Conservation (phyloP, 148 eudicot species). For the Fagopyrum homotropicum region DNA sequence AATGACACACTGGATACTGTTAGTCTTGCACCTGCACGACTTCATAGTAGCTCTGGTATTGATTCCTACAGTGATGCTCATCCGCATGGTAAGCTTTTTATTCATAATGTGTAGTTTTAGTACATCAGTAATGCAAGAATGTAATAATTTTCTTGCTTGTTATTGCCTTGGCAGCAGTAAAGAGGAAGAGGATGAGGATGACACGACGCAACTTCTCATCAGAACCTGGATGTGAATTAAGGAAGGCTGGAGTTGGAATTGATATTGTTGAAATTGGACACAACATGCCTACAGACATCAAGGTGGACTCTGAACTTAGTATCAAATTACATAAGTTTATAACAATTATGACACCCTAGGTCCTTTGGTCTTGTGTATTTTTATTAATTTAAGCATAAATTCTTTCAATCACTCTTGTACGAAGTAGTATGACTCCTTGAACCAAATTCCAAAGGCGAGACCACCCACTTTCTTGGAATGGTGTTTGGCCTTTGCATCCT, state of each 20-base stretch:
- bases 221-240: constrained; percentile 31
- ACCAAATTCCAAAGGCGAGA: too few species aligned
- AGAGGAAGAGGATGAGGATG: constrained; percentile 35
- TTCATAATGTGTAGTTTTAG: background rate
- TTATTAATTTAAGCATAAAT: too few species aligned
- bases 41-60: constrained; percentile 17
- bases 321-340: background rate
- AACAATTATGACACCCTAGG: too few species aligned
- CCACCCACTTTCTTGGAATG: too few species aligned
- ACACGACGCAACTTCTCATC: constrained; percentile 22
- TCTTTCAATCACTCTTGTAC: too few species aligned
- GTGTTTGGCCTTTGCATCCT: too few species aligned
- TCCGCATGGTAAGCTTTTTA: constrained; percentile 18
- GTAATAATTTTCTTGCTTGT: background rate
- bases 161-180: constrained; percentile 15
- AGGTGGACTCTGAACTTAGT: background rate
- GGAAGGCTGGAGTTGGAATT: constrained; percentile 18
- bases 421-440: too few species aligned
- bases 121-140: background rate
- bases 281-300: background rate
- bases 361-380: too few species aligned
- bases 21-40: constrained; percentile 19
- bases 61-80: constrained; percentile 14
- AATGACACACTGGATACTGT: constrained; percentile 18
- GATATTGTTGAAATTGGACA: constrained; percentile 9